Evolutionary conservation across 1,284 basidiomycete species (phyloP), one percentile per base, ranked within the genome.

Genomic region (Cerrena zonata): DNA sequence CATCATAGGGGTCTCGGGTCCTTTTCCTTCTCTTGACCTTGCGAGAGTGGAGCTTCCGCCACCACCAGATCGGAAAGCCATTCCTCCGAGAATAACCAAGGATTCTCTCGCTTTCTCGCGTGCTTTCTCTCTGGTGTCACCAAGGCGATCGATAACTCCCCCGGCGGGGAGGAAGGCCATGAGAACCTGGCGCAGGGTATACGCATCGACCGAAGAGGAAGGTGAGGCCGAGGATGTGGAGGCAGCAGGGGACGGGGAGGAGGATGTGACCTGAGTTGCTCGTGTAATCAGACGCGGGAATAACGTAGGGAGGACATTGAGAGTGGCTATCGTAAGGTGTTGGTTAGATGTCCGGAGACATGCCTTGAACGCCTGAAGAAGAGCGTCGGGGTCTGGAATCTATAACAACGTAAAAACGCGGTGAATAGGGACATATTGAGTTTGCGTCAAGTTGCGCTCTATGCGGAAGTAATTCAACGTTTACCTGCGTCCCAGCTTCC

Each of bases 311-410:
- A 89, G 69, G 38, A 78, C 79, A 52, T 77, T 76, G 57, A 88
- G 70, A 37, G 84, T 82, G 42, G 86, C 86, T 52, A 80, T 83
- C n/a, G 82, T 80, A 44, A 94, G 72, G 61, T 90, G 87, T 61
- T 90, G 83, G 67, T 94, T 91, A 42, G 88, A 77, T 46, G 83
- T 83, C 59, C 86, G 80, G 58, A 94, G 76, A 58, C 83, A 87
- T 47, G 81, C 62, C 68, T 89, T 91, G 62, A 94, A 75, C 37
- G 77, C 72, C 49, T 71, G 71, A 53, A 90, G 76, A 62, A 91
- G 72, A 36, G 72, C 70, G 58, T 91, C 89, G 19, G 81, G 63
- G 62, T 90, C 88, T 42, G 74, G 64, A 50, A 91, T 77, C 87
- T 90, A 59, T 53, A 47, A 23, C 30, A n/a, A 25, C 45, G 50